Percentiles rank a stretch among this genome's conserved stretches.
Evolutionary conservation across 352 stramenopile genomes (phyloP).

Genomic region (Globisporangium irregulare): DNA sequence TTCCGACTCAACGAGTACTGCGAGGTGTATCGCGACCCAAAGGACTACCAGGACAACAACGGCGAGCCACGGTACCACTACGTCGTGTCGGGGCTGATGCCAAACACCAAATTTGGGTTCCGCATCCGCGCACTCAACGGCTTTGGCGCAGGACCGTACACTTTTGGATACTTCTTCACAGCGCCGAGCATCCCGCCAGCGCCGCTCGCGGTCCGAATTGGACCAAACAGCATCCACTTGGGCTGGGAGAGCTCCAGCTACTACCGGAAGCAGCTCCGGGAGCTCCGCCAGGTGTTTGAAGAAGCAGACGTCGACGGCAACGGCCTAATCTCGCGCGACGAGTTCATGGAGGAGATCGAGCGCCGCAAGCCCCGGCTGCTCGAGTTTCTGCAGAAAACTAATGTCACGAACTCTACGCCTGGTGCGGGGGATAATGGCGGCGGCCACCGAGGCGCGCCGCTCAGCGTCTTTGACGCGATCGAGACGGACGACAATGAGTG

Average conservation of each 20-base stretch:
- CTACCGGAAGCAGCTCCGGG: conserved; percentile 58
- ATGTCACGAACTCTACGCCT: conserved; percentile 9
- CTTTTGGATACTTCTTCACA: conserved; percentile 86
- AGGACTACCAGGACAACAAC: conserved; percentile 78
- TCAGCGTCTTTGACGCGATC: conserved; percentile 88
- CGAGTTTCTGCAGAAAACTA: conserved; percentile 73
- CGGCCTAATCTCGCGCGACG: conserved; percentile 73
- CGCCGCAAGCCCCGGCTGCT: conserved; percentile 69
- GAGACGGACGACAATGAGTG: conserved; percentile 85
- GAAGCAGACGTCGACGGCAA: conserved; percentile 73
- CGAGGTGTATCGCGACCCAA: conserved; percentile 88
- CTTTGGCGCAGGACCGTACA: conserved; percentile 85
- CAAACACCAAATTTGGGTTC: conserved; percentile 90
- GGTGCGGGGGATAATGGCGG: background rate
- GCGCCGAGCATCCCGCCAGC: conserved; percentile 59
- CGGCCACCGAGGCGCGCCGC: conserved; percentile 14
- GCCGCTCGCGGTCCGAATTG: conserved; percentile 62
- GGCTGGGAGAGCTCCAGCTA: conserved; percentile 74
- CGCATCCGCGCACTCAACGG: conserved; percentile 88
- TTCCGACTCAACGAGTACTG: conserved; percentile 71
- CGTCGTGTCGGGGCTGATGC: conserved; percentile 53
- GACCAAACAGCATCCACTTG: conserved; percentile 70
- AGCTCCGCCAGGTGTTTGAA: conserved; percentile 81
- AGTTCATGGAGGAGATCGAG: conserved; percentile 86
- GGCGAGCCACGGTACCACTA: conserved; percentile 78